These are phyloP conservation scores for Fraxinus americana DNA, from an alignment of 257 asterid genomes.

Conservation along the genomic window DNA sequence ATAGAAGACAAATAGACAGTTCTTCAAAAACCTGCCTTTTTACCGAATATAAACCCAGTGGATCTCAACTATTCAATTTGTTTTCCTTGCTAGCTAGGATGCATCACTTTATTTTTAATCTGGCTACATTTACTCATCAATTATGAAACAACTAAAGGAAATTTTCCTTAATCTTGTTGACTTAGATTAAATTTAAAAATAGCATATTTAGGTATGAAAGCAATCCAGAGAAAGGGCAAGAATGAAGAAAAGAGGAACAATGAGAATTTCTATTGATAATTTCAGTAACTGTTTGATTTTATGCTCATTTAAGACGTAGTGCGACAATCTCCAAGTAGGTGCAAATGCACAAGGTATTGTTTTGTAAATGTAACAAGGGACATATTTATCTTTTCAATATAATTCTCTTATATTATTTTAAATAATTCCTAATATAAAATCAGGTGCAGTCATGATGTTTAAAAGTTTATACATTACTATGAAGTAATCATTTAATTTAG, in stretches of 20 bases:
- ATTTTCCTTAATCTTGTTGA: background rate
- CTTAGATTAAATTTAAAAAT: background rate
- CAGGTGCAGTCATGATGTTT: background rate
- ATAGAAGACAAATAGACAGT: background rate
- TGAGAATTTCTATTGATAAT: background rate
- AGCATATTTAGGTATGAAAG: background rate
- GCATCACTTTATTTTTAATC: background rate
- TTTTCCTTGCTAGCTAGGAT: background rate
- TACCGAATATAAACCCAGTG: background rate
- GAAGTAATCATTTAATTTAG: too few species aligned
- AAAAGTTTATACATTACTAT: too few species aligned
- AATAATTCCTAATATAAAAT: background rate
- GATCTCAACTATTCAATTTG: conserved; percentile 4
- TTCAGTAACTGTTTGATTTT: background rate
- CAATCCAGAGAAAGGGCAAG: background rate
- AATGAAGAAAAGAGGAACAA: background rate
- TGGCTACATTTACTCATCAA: background rate
- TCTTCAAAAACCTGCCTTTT: background rate
- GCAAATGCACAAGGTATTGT: background rate
- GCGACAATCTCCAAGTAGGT: background rate
- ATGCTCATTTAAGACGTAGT: background rate
- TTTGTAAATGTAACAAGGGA: background rate
- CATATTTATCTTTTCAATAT: background rate
- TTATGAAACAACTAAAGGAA: background rate
- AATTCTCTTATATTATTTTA: background rate